Conservation (phyloP, 345 rosid genomes). For the Boechera stricta region DNA sequence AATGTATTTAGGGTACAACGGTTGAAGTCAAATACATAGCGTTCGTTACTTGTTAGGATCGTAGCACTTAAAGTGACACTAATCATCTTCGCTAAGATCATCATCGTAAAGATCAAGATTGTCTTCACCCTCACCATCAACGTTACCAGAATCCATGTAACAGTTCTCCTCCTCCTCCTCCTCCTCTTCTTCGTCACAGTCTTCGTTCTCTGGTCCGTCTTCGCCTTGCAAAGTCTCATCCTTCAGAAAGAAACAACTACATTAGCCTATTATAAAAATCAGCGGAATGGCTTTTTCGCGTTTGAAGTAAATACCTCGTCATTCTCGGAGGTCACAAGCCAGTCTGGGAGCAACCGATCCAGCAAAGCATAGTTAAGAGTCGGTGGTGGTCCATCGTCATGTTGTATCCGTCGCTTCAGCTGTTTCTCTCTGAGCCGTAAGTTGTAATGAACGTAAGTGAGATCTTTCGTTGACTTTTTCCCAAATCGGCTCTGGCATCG, state of each 20-base stretch:
- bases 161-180: conserved; percentile 22
- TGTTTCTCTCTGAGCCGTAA: conserved; percentile 66
- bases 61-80: conserved; percentile 1
- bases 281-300: not conserved
- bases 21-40: conserved; percentile 2
- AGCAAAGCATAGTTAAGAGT: conserved; percentile 56
- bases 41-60: conserved; percentile 15
- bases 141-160: conserved; percentile 24
- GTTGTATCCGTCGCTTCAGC: conserved; percentile 45
- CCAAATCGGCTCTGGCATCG: conserved; percentile 61
- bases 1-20: conserved; percentile 10
- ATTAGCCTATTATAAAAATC: not conserved
- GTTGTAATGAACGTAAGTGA: conserved; percentile 77
- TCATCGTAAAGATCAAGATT: conserved; percentile 53
- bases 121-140: conserved; percentile 42
- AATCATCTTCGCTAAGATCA: conserved; percentile 50
- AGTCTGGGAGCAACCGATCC: conserved; percentile 64
- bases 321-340: conserved; percentile 62
- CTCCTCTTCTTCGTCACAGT: conserved; percentile 29
- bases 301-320: conserved; percentile 61
- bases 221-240: conserved; percentile 37
- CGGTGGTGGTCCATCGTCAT: conserved; percentile 46
- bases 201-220: conserved; percentile 39
- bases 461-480: conserved; percentile 63
- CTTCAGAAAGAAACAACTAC: conserved; percentile 26